Evolutionary conservation across 2,329 filamentous ascomycete genomes (phyloP), one percentile per base, ranked within the genome.

Genomic region (Diaporthe batatas): DNA sequence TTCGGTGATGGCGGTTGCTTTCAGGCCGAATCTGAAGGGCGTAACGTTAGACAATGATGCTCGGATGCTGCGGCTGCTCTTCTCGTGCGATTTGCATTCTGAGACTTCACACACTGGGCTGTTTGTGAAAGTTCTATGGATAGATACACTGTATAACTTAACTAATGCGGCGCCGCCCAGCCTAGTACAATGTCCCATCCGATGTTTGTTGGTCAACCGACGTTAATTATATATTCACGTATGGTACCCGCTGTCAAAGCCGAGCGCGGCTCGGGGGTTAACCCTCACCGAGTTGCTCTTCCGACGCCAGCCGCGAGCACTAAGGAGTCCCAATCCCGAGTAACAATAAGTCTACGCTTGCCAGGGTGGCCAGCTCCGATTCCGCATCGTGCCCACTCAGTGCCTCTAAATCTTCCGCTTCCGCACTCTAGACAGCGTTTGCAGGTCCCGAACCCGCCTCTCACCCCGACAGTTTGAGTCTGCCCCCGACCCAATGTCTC

Each of bases 401-500:
- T 53, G 18, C 4, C 32, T 23, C 14, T n/a, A 39, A 67, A 39
- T 53, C 62, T 67, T 67, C 62, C 62, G 62, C 62, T 51, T 67
- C 62, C 62, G 62, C 62, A 53, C 47, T 7, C 23, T 32, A 67
- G 39, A 36, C 32, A 54, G 32, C 18, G n/a, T 4, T 67, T 21
- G 12, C 32, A 53, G 32, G 47, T 67, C 62, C 32, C 62, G 62
- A 36, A 53, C 8, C 62, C 47, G 62, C 32, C 5, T 53, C 62
- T 53, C 47, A 53, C 5, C 47, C 47, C 47, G 62, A 39, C 62
- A 39, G 44, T 53, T 67, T 53, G 62, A 53, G 47, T 67, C 47
- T 67, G 62, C 47, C 47, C 32, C 62, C 62, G 47, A 67, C 62
- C n/a, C 53, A n/a, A 67, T 67, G 62, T 67, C 62, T 53, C 62